Conservation (phyloP, 2,329 filamentous ascomycete species). For the Neofusicoccum sp. region DNA sequence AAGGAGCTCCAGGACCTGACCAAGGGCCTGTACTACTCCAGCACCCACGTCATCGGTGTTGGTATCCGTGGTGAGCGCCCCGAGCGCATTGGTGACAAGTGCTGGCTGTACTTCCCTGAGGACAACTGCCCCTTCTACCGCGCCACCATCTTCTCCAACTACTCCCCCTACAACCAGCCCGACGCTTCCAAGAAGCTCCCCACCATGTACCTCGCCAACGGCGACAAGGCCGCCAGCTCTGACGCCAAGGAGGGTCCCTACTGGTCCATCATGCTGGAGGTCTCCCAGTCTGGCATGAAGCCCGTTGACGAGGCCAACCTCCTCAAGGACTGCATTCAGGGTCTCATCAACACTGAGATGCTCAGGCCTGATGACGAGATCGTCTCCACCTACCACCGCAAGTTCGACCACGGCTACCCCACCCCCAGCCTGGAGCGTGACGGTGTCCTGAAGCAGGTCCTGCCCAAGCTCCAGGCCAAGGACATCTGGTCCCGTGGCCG, state of each 20-base stretch:
- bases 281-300: slow-evolving; percentile 95
- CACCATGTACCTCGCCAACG: slow-evolving; percentile 82
- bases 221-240: slow-evolving; percentile 73
- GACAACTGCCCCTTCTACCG: slow-evolving; percentile 99
- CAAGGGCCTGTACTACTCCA: slow-evolving; percentile 95
- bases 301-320: slow-evolving; percentile 85
- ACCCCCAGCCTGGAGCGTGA: slow-evolving; percentile 95
- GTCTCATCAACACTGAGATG: slow-evolving; percentile 97
- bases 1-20: slow-evolving; percentile 78
- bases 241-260: slow-evolving; percentile 87
- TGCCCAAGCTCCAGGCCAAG: slow-evolving; percentile 88
- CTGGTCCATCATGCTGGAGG: slow-evolving; percentile 99
- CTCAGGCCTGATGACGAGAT: slow-evolving; percentile 89
- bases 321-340: slow-evolving; percentile 89
- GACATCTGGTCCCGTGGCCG: slow-evolving; percentile 95
- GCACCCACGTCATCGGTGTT: slow-evolving; percentile 95
- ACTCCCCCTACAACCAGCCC: slow-evolving; percentile 98
- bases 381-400: slow-evolving; percentile 95
- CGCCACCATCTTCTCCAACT: slow-evolving; percentile 99
- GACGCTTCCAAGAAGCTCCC: slow-evolving; percentile 79
- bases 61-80: slow-evolving; percentile 90
- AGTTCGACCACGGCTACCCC: slow-evolving; percentile 98
- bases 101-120: slow-evolving; percentile 99
- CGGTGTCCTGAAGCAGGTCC: slow-evolving; percentile 86
- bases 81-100: slow-evolving; percentile 98